Percentiles rank a stretch among this genome's conserved stretches.
These are phyloP conservation scores for Epichloe hybrida DNA, from an alignment of 2,329 filamentous ascomycete species.

Conservation along the genomic window DNA sequence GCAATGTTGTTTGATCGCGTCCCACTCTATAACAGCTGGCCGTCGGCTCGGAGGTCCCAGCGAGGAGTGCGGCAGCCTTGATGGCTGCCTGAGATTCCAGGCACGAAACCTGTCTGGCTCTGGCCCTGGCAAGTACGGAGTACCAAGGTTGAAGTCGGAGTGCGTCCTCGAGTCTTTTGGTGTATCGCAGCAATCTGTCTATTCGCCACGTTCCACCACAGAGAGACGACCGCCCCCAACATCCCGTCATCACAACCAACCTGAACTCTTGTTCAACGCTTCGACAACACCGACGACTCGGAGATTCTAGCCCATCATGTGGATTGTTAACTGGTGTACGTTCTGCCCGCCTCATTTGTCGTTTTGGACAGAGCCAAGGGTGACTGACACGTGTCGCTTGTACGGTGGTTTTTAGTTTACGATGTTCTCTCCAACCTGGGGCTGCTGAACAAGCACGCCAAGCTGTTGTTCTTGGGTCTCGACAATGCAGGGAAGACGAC, in stretches of 20 bases:
- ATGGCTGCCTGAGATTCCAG: conserved; percentile 13
- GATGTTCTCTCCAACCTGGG: conserved; percentile 79
- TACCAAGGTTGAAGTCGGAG: not conserved
- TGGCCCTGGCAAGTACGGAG: not conserved
- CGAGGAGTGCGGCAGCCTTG: not conserved
- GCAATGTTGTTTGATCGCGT: no score
- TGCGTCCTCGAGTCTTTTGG: not conserved
- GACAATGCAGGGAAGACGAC: conserved; percentile 95
- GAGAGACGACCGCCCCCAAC: conserved; percentile 2
- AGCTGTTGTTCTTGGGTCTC: conserved; percentile 83
- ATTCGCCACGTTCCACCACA: conserved; percentile 4
- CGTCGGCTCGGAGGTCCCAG: not conserved
- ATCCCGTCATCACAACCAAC: conserved; percentile 9
- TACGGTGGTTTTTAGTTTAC: conserved; percentile 43
- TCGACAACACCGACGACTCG: conserved; percentile 8
- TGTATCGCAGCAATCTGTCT: conserved; percentile 3
- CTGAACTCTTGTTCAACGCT: conserved; percentile 7
- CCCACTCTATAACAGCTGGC: not conserved
- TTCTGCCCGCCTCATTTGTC: conserved; percentile 12
- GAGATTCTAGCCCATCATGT: conserved; percentile 45
- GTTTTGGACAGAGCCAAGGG: not conserved
- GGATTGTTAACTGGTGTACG: conserved; percentile 94
- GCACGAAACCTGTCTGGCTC: conserved; percentile 3
- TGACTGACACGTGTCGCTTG: conserved; percentile 20
- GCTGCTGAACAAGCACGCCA: conserved; percentile 89